A percentile compares a stretch with the other conserved stretches of the same genome.
These are phyloP conservation scores for Eutypella sp. DNA, from an alignment of 2,329 filamentous ascomycete genomes.

Conservation along the genomic window DNA sequence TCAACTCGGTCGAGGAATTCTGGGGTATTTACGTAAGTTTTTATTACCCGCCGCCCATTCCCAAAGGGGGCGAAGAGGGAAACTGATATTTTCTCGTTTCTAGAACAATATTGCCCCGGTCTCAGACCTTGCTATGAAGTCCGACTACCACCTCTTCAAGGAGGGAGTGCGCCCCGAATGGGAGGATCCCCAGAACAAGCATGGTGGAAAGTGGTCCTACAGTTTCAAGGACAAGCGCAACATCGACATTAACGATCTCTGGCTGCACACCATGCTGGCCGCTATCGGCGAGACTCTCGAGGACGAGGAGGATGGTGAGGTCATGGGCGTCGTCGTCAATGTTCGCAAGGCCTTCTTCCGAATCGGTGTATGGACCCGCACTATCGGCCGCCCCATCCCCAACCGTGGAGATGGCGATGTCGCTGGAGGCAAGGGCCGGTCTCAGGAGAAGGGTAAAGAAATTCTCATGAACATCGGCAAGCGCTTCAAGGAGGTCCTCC, in stretches of 20 bases:
- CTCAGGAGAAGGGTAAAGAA: constrained; percentile 76
- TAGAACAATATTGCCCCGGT: constrained; percentile 98
- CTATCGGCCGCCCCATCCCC: constrained; percentile 78
- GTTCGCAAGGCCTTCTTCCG: constrained; percentile 98
- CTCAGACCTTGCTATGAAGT: constrained; percentile 93
- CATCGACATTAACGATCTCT: constrained; percentile 89
- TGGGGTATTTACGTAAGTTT: constrained; percentile 94
- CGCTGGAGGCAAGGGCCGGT: constrained; percentile 72
- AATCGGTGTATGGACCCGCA: constrained; percentile 95
- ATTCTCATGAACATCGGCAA: constrained; percentile 78
- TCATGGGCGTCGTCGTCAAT: constrained; percentile 99
- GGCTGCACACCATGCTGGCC: constrained; percentile 94
- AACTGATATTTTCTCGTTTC: constrained; percentile 9
- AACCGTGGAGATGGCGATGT: constrained; percentile 69
- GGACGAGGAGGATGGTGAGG: constrained; percentile 87
- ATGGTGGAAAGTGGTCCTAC: constrained; percentile 98
- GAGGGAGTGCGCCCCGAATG: constrained; percentile 93
- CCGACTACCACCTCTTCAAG: constrained; percentile 99
- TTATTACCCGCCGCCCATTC: constrained; percentile 1
- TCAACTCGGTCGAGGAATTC: constrained; percentile 98
- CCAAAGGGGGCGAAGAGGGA: background rate
- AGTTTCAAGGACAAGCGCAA: constrained; percentile 94
- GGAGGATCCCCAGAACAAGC: constrained; percentile 98
- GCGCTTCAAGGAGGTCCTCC: constrained; percentile 88
- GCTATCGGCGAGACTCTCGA: constrained; percentile 98